A percentile compares a stretch with the other conserved stretches of the same genome.
Evolutionary conservation across 495 filamentous ascomycete species (phyloP).

Genomic region (Penicillium parvum): DNA sequence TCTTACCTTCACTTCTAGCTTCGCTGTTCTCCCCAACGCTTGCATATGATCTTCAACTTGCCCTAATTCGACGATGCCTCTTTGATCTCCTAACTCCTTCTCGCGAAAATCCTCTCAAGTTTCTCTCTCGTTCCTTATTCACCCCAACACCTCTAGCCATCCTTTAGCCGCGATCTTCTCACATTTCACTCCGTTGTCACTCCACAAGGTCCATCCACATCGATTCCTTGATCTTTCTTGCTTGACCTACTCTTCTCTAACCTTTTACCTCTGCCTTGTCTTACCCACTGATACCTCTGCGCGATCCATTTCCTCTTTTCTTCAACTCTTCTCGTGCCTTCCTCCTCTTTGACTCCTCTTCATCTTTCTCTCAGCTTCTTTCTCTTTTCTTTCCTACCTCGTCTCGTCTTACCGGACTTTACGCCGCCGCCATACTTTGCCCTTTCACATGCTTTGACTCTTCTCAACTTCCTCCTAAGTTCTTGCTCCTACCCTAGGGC

Average conservation of each 20-base stretch:
- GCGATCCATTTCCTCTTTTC: not conserved
- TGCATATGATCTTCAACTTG: too few species aligned
- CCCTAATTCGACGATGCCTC: too few species aligned
- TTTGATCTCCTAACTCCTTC: too few species aligned
- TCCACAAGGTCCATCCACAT: too few species aligned
- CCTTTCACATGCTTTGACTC: not conserved
- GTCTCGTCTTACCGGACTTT: too few species aligned
- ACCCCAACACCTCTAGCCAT: not conserved
- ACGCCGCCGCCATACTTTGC: too few species aligned
- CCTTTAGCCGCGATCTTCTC: too few species aligned
- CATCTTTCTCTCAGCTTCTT: not conserved
- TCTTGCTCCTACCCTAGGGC: too few species aligned
- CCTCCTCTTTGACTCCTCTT: not conserved
- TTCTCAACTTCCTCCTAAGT: not conserved
- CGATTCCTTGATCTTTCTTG: too few species aligned
- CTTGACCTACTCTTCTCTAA: not conserved
- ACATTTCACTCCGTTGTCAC: too few species aligned
- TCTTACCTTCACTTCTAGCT: too few species aligned
- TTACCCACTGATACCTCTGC: not conserved
- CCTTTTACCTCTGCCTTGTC: not conserved
- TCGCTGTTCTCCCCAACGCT: too few species aligned
- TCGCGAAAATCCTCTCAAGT: not conserved
- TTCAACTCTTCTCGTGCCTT: not conserved
- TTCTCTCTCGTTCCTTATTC: slow-evolving; percentile 1
- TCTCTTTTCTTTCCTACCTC: not conserved